Conservation (phyloP, 2,329 filamentous ascomycete species). For the Beauveria pseudobassiana region DNA sequence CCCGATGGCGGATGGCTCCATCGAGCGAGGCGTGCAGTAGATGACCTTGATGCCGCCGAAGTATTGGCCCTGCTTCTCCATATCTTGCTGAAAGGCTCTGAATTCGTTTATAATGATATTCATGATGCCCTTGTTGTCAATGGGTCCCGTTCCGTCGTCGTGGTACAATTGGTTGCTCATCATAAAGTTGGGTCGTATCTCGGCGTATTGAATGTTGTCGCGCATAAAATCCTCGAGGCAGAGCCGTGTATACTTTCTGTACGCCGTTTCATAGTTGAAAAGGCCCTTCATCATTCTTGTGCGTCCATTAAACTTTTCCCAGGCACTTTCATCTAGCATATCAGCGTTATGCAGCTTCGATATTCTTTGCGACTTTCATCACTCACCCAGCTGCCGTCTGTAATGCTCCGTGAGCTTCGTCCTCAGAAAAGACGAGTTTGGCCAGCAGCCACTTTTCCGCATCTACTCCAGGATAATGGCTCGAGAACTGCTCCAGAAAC, state of each 20-base stretch:
- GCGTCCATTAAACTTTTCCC: slow-evolving; percentile 58
- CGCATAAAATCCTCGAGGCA: slow-evolving; percentile 54
- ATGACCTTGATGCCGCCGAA: slow-evolving; percentile 64
- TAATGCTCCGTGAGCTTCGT: slow-evolving; percentile 47
- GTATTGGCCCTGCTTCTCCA: slow-evolving; percentile 21
- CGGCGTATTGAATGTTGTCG: slow-evolving; percentile 64
- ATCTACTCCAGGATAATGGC: slow-evolving; percentile 18
- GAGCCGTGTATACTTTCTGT: slow-evolving; percentile 49
- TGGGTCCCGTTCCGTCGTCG: slow-evolving; percentile 44
- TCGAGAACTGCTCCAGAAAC: slow-evolving; percentile 31
- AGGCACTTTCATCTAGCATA: slow-evolving; percentile 32
- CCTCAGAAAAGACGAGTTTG: slow-evolving; percentile 55
- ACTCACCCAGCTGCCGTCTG: slow-evolving; percentile 49
- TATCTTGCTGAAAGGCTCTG: slow-evolving; percentile 34
- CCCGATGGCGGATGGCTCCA: slow-evolving; percentile 39
- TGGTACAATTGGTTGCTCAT: slow-evolving; percentile 52
- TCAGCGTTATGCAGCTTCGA: not conserved
- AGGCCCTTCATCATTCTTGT: slow-evolving; percentile 68
- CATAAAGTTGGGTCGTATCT: slow-evolving; percentile 64
- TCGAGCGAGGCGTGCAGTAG: slow-evolving; percentile 61
- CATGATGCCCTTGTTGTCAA: slow-evolving; percentile 54
- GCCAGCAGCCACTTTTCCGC: slow-evolving; percentile 47
- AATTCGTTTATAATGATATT: slow-evolving; percentile 50
- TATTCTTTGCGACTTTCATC: not conserved
- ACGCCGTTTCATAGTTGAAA: slow-evolving; percentile 59